Base-by-base conservation (phyloP, 163 green algal species). In the Chloromonas sp. region DNA sequence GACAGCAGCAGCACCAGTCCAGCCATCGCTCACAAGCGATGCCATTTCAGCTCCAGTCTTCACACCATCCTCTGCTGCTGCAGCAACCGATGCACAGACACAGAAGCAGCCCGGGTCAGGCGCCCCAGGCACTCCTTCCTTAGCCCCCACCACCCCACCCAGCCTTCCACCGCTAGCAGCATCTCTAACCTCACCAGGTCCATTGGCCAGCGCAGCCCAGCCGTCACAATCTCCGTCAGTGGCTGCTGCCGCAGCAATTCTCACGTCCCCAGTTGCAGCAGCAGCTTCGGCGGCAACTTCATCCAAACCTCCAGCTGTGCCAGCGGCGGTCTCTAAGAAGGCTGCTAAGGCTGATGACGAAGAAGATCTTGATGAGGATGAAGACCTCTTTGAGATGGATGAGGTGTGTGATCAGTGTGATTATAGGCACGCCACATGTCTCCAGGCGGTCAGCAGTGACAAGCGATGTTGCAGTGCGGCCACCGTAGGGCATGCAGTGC, bases 341-440 rank as follows among this genome's bases (percentile, higher is more conserved):
- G 36, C 36, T 36, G 36, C 36, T 36, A 36, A 36, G 36, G 36
- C 36, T 74, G 85, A 81, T 3, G 87, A 85, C 0, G 82, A 87
- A 0, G 85, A 89, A 1, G 85, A 90, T 8, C 87, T 91, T 76
- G 89, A 94, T 82, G 91, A 95, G 14, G 93, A 98, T 76, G 94
- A 97, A 70, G 94, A 96, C 83, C 92, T 97, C 85, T 98, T 98
- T 81, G 88, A 95, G 81, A 92, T 98, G 89, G 96, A 98, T 74
- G 96, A 98, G 92, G 96, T 94, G 70, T 11, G 66, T 74, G 66
- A 11, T 36, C 36, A 36, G 36, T 36, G 36, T 36, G 36, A 36
- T 36, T 36, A 36, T 36, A 36, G 36, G 36, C 36, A 36, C 36
- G 36, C 36, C 36, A 36, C 36, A 36, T 36, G 36, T 36, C 36